Conservation (phyloP, 495 filamentous ascomycete species). For the Aspergillus panamensis region DNA sequence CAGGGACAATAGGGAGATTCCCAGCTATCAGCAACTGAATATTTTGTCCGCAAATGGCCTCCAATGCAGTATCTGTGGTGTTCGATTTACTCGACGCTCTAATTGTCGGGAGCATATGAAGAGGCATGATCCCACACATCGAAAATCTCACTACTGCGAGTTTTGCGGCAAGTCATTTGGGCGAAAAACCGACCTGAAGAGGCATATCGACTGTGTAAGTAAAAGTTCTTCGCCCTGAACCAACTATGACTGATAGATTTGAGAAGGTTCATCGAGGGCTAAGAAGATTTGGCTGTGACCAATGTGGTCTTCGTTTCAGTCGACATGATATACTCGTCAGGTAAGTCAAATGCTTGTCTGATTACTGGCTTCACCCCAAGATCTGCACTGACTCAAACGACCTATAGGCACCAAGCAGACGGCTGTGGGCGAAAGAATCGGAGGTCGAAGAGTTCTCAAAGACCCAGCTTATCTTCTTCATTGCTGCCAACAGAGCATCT, state of each 20-base stretch:
- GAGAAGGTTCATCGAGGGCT: constrained; percentile 66
- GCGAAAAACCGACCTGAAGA: constrained; percentile 76
- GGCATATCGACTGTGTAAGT: constrained; percentile 77
- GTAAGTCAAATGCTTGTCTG: constrained; percentile 38
- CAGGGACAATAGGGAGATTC: constrained; percentile 12
- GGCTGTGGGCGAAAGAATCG: constrained; percentile 15
- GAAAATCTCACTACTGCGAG: constrained; percentile 66
- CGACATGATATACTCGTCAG: constrained; percentile 80
- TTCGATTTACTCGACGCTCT: constrained; percentile 80
- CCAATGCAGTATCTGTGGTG: constrained; percentile 71
- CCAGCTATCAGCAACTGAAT: constrained; percentile 17
- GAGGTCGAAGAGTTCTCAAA: not conserved
- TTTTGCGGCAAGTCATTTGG: constrained; percentile 47
- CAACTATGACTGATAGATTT: constrained; percentile 13
- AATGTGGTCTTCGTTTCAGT: constrained; percentile 72
- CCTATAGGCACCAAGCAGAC: constrained; percentile 20
- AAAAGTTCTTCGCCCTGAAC: not conserved
- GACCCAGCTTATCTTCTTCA: not conserved
- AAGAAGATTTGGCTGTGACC: constrained; percentile 65
- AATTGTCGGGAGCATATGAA: constrained; percentile 91
- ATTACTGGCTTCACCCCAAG: not conserved
- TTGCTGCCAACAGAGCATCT: not conserved
- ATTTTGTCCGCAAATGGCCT: constrained; percentile 47
- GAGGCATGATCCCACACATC: constrained; percentile 74
- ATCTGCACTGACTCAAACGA: constrained; percentile 3